phyloP scores from a whole-genome alignment of 768 basidiomycete genomes.

The Zangia roseola region DNA sequence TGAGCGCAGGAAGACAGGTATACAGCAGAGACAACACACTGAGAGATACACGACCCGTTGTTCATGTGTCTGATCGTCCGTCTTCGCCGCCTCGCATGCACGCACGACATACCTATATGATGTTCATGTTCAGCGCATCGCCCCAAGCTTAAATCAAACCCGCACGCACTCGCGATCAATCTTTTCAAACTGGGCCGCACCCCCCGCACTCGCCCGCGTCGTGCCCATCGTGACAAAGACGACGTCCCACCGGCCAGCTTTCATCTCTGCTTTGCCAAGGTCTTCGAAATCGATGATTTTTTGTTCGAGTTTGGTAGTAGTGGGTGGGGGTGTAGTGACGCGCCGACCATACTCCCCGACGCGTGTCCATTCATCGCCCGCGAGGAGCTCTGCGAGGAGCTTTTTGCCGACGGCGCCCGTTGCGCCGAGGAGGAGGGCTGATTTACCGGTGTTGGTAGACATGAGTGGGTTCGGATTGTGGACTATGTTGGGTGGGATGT shows the following conservation, averaged over 20 bases:
- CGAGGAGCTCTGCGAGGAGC: constrained; percentile 61
- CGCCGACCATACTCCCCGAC: constrained; percentile 73
- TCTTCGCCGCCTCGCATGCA: constrained; percentile 64
- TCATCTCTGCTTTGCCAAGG: constrained; percentile 48
- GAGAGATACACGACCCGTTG: constrained; percentile 75
- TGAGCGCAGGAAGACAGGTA: constrained; percentile 12
- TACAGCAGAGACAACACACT: constrained; percentile 31
- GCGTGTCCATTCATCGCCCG: constrained; percentile 50
- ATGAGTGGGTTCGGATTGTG: neutral
- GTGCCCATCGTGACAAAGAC: constrained; percentile 79
- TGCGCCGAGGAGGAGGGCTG: constrained; percentile 73
- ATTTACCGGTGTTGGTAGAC: constrained; percentile 15
- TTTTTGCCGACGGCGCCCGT: constrained; percentile 69
- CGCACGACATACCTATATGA: constrained; percentile 64
- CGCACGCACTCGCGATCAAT: constrained; percentile 69
- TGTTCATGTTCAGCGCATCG: neutral
- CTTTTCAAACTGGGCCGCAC: constrained; percentile 65
- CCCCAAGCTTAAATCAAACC: too few species aligned
- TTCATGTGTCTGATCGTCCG: constrained; percentile 38
- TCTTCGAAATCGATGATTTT: constrained; percentile 70
- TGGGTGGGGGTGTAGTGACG: constrained; percentile 43
- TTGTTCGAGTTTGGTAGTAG: constrained; percentile 65
- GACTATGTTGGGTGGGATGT: too few species aligned
- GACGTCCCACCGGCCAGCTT: constrained; percentile 65
- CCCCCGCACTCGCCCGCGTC: constrained; percentile 56